Evolutionary conservation across 257 asterid genomes (phyloP), one percentile per base, ranked within the genome.

Genomic region (Capsicum baccatum): DNA sequence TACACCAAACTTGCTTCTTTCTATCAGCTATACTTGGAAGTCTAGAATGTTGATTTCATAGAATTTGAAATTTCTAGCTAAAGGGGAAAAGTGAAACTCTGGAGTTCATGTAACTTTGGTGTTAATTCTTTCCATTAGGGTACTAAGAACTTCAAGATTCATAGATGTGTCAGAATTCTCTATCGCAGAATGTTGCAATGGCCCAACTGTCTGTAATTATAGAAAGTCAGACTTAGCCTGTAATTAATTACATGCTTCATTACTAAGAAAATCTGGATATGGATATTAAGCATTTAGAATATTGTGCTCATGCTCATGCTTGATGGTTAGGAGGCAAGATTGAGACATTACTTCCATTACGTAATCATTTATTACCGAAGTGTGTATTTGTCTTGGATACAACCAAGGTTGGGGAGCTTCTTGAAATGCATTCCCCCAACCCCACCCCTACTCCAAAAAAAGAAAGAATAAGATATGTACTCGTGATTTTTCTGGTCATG

Each of bases 221-320:
- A 37, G 52, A 68, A 67, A 68, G 21, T 68, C 21, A 39, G 21
- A 39, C 3, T 68, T 7, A 33, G 47, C n/a, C 12, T 26, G 73
- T 33, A 68, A 14, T 19, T 68, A 68, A 19, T 68, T 68, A 37
- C 76, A 68, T 6, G 76, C 14, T 37, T 33, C 73, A 33, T 66
- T 66, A 66, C 37, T 64, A 33, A 33, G 73, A 66, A 68, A 68
- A 37, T 15, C 76, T 68, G 76, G 76, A 68, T 68, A 68, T 37
- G 76, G n/a, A 37, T 68, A 12, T 35, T 13, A 35, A 67, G 52
- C 50, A 37, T 35, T 66, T 33, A 33, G 47, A 66, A 13, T 66
- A 66, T n/a, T 33, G 48, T 66, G n/a, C n/a, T 66, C 73, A 7
- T 58, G 26, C 21, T 58, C 21, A 35, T 33, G 48, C 73, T 66